These are phyloP conservation scores for Cytospora schulzeri DNA, from an alignment of 2,329 filamentous ascomycete species.

Conservation along the genomic window DNA sequence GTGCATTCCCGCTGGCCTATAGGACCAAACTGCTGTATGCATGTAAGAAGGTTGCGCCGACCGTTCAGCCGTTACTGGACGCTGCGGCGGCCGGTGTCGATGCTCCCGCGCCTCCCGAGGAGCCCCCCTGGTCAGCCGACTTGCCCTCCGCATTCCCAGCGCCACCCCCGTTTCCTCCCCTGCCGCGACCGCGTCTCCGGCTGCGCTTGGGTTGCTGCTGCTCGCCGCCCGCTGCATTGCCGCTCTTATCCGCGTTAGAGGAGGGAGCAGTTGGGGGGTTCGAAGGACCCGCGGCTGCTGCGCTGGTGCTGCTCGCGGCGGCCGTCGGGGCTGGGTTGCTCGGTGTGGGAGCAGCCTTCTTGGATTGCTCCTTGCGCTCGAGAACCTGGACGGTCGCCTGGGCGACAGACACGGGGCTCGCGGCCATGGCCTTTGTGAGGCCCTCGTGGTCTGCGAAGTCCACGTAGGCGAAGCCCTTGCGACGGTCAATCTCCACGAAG, in stretches of 20 bases:
- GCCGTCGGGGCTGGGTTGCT: constrained; percentile 3
- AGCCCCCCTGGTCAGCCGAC: constrained; percentile 7
- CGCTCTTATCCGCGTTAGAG: constrained; percentile 22
- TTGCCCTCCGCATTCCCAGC: constrained; percentile 19
- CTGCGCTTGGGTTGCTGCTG: constrained; percentile 27
- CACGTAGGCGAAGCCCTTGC: constrained; percentile 92
- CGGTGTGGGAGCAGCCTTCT: constrained; percentile 31
- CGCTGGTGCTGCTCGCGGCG: constrained; percentile 6
- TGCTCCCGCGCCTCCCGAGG: constrained; percentile 7
- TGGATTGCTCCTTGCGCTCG: constrained; percentile 69
- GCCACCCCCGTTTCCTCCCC: constrained; percentile 22
- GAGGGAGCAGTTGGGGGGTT: constrained; percentile 1
- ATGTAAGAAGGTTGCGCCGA: not conserved
- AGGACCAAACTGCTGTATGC: not conserved
- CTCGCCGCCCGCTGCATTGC: constrained; percentile 12
- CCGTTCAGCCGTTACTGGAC: constrained; percentile 20
- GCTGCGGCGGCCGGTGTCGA: constrained; percentile 11
- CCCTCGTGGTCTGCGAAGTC: constrained; percentile 77
- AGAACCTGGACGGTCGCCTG: constrained; percentile 86
- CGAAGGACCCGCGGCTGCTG: constrained; percentile 4
- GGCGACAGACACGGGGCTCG: constrained; percentile 79
- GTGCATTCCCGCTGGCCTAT: not conserved
- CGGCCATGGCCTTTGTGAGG: constrained; percentile 76
- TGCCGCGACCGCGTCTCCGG: constrained; percentile 26
- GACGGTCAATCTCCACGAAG: constrained; percentile 88